phyloP scores from a whole-genome alignment of 140 eudicot genomes.

The Bidens hawaiensis region DNA sequence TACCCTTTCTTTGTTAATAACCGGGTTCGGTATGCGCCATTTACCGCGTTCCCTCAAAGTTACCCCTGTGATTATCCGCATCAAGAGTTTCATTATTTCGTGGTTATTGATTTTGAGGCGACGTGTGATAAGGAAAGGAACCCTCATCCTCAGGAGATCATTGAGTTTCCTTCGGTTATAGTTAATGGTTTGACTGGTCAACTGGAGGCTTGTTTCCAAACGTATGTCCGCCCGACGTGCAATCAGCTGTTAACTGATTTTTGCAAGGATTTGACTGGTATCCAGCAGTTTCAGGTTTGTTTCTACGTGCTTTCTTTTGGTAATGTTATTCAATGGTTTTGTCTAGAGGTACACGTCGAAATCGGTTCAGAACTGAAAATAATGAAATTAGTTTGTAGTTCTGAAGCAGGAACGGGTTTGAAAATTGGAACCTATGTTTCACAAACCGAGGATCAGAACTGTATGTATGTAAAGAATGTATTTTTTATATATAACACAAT shows the following conservation, averaged over 20 bases:
- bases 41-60: constrained; percentile 41
- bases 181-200: constrained; percentile 86
- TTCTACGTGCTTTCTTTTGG: background rate
- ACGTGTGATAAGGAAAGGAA: constrained; percentile 86
- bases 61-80: constrained; percentile 42
- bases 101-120: constrained; percentile 97
- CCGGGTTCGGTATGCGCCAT: constrained; percentile 43
- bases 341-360: too few species aligned
- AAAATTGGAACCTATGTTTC: too few species aligned
- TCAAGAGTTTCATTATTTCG: constrained; percentile 89
- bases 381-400: too few species aligned
- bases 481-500: too few species aligned
- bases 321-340: background rate
- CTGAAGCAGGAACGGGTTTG: too few species aligned
- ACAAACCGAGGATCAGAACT: too few species aligned
- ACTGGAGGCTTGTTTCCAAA: constrained; percentile 87
- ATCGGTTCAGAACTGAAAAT: background rate
- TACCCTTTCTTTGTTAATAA: constrained; percentile 52
- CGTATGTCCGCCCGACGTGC: constrained; percentile 89
- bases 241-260: constrained; percentile 76
- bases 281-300: constrained; percentile 89
- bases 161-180: constrained; percentile 93
- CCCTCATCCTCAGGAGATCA: constrained; percentile 94
- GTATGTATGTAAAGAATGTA: too few species aligned
- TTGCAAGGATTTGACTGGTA: constrained; percentile 95